Base-by-base conservation (phyloP, 352 stramenopile species). In the Sclerospora graminicola region DNA sequence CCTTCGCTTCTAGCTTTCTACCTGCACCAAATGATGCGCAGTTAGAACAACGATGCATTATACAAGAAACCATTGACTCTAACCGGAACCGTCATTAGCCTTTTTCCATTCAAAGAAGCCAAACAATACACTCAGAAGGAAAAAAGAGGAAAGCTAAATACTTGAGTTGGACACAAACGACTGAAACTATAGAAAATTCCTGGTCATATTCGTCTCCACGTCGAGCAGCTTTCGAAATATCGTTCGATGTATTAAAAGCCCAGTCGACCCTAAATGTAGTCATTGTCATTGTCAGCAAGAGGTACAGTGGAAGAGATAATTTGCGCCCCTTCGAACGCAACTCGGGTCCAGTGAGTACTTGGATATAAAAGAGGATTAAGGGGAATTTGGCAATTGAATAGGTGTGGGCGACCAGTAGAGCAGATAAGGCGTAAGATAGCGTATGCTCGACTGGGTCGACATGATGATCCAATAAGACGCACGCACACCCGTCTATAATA, bases 321-420 rank as follows among this genome's bases (percentile, higher is more conserved):
- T 63, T 80, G 42, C 79, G 76, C 76, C 76, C 89, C 32, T 60
- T 67, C 30, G 63, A 60, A 35, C 68, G 63, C 79, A 76, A 91
- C 41, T 74, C 64, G 36, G 73, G 69, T 15, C 77, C 79, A 27
- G 79, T 88, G 50, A 91, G 65, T 24, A 91, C 79, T 59, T 91
- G 79, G 31, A 91, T 88, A 66, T 91, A 91, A 50, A 91, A 91
- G 23, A 91, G 75, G 32, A 91, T 71, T 24, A 91, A 67, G 32
- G 89, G 66, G 52, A 91, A 55, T 89, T 91, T 67, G 79, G 76
- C 51, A 91, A 91, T 60, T 91, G 79, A 56, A 91, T 84, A 82
- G n/a, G n/a, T n/a, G n/a, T n/a, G n/a, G n/a, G n/a, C n/a, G n/a
- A n/a, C n/a, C n/a, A n/a, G n/a, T n/a, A n/a, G n/a, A n/a, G n/a